Percentiles rank a stretch among this genome's conserved stretches.
Evolutionary conservation across 768 basidiomycete genomes (phyloP).

Genomic region (Pleurotus tuber-regium): DNA sequence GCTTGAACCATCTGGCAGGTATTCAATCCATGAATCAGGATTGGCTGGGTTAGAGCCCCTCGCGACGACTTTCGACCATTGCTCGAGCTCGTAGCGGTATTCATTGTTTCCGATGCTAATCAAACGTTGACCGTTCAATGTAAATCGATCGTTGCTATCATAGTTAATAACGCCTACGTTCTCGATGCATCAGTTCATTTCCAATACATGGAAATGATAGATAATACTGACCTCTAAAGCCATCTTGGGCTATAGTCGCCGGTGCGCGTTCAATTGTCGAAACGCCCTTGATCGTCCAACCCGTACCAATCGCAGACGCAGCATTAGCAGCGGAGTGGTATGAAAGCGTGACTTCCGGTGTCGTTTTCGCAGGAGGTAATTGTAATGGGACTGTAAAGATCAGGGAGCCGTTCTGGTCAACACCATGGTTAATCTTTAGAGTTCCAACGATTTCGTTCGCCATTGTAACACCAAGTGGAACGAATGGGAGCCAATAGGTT

Average conservation of each 20-base stretch:
- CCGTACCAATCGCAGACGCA: constrained; percentile 11
- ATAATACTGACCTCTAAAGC: constrained; percentile 9
- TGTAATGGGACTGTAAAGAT: constrained; percentile 7
- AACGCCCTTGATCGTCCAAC: constrained; percentile 12
- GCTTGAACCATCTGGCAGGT: constrained; percentile 9
- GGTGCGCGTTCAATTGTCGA: constrained; percentile 8
- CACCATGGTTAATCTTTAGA: constrained; percentile 10
- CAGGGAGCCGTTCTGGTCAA: constrained; percentile 14
- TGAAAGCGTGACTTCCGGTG: constrained; percentile 11
- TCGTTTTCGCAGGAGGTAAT: constrained; percentile 9
- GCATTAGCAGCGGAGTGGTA: constrained; percentile 14
- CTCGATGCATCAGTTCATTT: background rate
- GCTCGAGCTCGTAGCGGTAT: constrained; percentile 14
- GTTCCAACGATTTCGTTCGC: constrained; percentile 12
- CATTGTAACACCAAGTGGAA: too few relatives aligned
- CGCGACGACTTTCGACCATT: constrained; percentile 12
- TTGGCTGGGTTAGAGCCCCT: constrained; percentile 9
- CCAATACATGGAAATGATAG: background rate
- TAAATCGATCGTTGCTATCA: constrained; percentile 12
- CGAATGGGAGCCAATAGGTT: too few relatives aligned
- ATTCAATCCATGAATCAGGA: constrained; percentile 14
- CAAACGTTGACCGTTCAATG: constrained; percentile 13
- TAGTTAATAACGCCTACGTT: constrained; percentile 9
- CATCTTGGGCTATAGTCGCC: constrained; percentile 13
- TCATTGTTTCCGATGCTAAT: constrained; percentile 10